These are phyloP conservation scores for Dendrobium chrysotoxum DNA, from an alignment of 106 monocot species.

Conservation along the genomic window DNA sequence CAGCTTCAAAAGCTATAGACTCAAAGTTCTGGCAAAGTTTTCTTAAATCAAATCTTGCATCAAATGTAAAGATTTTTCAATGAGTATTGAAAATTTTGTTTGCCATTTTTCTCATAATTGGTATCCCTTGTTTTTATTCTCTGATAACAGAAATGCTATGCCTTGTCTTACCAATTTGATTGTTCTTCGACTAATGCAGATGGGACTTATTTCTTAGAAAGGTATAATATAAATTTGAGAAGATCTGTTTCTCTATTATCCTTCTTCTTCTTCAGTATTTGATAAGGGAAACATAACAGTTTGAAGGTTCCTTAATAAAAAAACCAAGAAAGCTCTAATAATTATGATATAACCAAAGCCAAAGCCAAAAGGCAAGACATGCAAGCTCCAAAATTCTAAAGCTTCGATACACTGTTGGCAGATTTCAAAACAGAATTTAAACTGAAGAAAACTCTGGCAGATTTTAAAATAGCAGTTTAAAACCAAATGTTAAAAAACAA, in stretches of 20 bases:
- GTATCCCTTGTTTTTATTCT: neutral
- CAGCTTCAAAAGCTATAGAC: no score
- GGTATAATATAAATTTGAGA: neutral
- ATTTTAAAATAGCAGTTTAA: neutral
- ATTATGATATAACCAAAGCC: no score
- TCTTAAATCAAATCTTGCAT: no score
- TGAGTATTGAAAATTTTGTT: no score
- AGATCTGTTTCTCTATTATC: neutral
- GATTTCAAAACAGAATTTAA: neutral
- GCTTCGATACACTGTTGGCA: neutral
- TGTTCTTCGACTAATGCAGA: conserved; percentile 33
- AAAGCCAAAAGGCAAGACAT: no score
- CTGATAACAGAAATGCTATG: neutral
- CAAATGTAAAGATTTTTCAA: no score
- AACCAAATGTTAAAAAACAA: neutral
- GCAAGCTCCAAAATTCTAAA: neutral
- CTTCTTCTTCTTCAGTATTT: neutral
- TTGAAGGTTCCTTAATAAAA: no score
- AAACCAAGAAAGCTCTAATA: no score
- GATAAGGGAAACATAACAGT: neutral
- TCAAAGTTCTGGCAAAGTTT: no score
- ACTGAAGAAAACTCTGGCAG: neutral
- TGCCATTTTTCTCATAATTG: no score
- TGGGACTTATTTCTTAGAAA: conserved; percentile 60
- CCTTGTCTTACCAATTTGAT: neutral